Percentiles rank a stretch among this genome's conserved stretches.
Conservation (phyloP, 768 basidiomycete genomes). For the Lactifluus piperatus region DNA sequence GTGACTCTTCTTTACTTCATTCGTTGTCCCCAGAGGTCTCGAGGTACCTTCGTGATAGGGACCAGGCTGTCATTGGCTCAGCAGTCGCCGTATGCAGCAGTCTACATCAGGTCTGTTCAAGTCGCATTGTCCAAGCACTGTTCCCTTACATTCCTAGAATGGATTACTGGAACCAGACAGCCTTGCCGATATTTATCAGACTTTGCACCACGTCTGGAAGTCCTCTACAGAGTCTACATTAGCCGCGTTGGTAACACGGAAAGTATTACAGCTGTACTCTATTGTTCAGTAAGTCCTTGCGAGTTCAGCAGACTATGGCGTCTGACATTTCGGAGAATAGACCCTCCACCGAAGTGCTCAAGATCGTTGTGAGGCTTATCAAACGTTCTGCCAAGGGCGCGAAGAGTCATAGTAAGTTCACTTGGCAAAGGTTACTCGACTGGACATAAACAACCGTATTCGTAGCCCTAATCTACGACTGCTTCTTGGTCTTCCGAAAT, state of each 20-base stretch:
- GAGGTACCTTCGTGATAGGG: conserved; percentile 12
- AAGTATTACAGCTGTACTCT: conserved; percentile 10
- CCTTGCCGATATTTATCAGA: not conserved
- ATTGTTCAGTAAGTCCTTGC: conserved; percentile 8
- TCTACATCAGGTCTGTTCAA: conserved; percentile 11
- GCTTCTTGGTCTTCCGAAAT: conserved; percentile 13
- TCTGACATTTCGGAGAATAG: conserved; percentile 1
- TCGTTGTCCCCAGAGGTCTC: conserved; percentile 14
- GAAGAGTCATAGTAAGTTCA: conserved; percentile 6
- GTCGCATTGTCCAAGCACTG: not conserved
- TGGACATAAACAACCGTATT: not conserved
- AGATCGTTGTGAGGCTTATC: conserved; percentile 8
- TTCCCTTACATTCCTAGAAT: conserved; percentile 10
- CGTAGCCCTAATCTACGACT: conserved; percentile 9
- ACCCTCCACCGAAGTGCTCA: conserved; percentile 12
- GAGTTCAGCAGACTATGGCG: not conserved
- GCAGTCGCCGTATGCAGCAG: conserved; percentile 11
- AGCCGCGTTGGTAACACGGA: conserved; percentile 7
- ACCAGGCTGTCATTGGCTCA: conserved; percentile 11
- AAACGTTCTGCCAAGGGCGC: conserved; percentile 1
- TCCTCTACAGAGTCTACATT: not conserved
- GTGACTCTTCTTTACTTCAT: conserved; percentile 7
- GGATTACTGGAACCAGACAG: conserved; percentile 8
- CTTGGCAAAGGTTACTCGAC: not conserved
- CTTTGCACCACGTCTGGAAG: conserved; percentile 1